Base-by-base conservation (phyloP, 768 basidiomycete species). In the Gloeophyllum trabeum region DNA sequence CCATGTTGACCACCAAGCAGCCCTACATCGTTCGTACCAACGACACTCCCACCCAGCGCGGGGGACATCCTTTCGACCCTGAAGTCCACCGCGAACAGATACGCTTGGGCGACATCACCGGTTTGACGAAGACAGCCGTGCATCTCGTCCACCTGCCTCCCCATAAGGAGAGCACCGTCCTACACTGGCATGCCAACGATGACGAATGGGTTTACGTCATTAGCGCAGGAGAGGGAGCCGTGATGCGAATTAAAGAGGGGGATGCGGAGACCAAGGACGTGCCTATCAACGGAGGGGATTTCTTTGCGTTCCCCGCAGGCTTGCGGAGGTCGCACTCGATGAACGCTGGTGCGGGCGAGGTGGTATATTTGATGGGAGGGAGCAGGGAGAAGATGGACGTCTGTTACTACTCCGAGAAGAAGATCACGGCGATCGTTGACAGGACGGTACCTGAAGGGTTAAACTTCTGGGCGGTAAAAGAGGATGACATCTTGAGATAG, bases 361-460 rank as follows among this genome's bases (percentile, higher is more conserved):
- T 56, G 18, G 50, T 53, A 41, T 56, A 54, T 39, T 45, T 56
- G 7, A 26, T 51, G 16, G 50, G 53, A 7, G 55, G 55, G 20
- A 53, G 43, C n/a, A 45, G 55, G 28, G 40, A 46, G 43, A 18
- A 37, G 13, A 34, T 49, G 40, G 55, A 56, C 36, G 40, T 49
- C 20, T 44, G 42, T 25, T 43, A 46, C 14, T 56, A 56, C 32
- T 51, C 55, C n/a, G 25, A 20, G n/a, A 4, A n/a, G 18, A 46
- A 46, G 10, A 49, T 37, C 41, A 42, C 45, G 43, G 12, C 45
- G 4, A 28, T 54, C 7, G 37, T 43, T 14, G 47, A 47, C 20
- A 39, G 39, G 41, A 42, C 46, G 4, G 24, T 16, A 16, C 10
- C 10, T 32, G 28, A n/a, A n/a, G n/a, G n/a, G n/a, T n/a, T n/a